Conservation (phyloP, 2,329 filamentous ascomycete species). For the Colletotrichum lini region DNA sequence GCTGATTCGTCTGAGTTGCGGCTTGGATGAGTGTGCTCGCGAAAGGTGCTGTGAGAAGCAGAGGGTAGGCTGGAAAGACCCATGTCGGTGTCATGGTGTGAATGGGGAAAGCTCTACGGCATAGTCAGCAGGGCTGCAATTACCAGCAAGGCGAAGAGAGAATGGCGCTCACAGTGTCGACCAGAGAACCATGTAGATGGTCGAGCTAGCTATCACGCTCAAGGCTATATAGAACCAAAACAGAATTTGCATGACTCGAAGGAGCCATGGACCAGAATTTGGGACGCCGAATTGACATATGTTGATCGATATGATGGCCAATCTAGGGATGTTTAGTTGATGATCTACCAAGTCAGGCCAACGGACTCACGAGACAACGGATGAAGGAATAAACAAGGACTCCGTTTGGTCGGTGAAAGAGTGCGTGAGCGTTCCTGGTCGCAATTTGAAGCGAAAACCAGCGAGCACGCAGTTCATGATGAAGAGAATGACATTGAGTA, state of each 20-base stretch:
- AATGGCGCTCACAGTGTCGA: slow-evolving; percentile 64
- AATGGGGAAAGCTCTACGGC: slow-evolving; percentile 70
- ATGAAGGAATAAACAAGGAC: slow-evolving; percentile 81
- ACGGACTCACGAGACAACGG: slow-evolving; percentile 60
- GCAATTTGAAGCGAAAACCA: slow-evolving; percentile 76
- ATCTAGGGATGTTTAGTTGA: slow-evolving; percentile 60
- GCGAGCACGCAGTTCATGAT: slow-evolving; percentile 75
- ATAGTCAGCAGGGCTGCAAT: not conserved
- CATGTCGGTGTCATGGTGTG: slow-evolving; percentile 89
- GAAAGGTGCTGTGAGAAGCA: slow-evolving; percentile 82
- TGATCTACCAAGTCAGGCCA: slow-evolving; percentile 45
- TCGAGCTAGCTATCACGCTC: slow-evolving; percentile 76
- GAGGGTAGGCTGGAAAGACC: slow-evolving; percentile 89
- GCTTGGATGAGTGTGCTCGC: slow-evolving; percentile 70
- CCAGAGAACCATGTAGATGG: slow-evolving; percentile 82
- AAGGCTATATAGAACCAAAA: slow-evolving; percentile 83
- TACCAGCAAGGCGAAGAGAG: not conserved
- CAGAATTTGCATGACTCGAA: slow-evolving; percentile 71
- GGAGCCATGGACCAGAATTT: slow-evolving; percentile 74
- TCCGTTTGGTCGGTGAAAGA: slow-evolving; percentile 85
- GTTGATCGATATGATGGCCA: slow-evolving; percentile 84
- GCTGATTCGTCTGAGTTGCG: slow-evolving; percentile 48
- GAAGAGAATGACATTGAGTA: slow-evolving; percentile 76
- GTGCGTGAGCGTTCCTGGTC: slow-evolving; percentile 78
- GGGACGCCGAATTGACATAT: slow-evolving; percentile 81